Percentiles rank a stretch among this genome's conserved stretches.
These are phyloP conservation scores for Pseudozyma sp. DNA, from an alignment of 1,284 basidiomycete species.

Conservation along the genomic window DNA sequence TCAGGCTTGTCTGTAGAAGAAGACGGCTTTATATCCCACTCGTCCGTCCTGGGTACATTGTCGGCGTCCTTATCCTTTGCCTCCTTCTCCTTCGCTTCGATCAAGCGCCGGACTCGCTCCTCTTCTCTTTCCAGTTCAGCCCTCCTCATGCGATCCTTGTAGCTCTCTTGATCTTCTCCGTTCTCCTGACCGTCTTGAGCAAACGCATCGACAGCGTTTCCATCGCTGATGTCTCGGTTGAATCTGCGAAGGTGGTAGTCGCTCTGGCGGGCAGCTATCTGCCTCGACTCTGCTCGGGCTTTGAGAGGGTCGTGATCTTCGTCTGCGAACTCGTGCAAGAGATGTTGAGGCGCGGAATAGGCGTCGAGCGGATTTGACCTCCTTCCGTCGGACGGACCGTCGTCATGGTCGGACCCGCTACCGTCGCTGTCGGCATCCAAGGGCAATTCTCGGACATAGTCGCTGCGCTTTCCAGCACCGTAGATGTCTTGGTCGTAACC, in stretches of 20 bases:
- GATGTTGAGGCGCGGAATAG: conserved; percentile 87
- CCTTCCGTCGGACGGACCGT: conserved; percentile 15
- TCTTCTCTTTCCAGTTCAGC: conserved; percentile 94
- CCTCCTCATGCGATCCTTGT: conserved; percentile 95
- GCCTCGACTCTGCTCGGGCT: conserved; percentile 88
- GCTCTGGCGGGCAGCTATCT: conserved; percentile 91
- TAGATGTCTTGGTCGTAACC: conserved; percentile 58
- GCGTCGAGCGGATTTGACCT: conserved; percentile 63
- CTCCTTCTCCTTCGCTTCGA: conserved; percentile 84
- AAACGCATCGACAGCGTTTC: conserved; percentile 53
- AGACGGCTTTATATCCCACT: conserved; percentile 66
- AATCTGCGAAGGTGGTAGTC: conserved; percentile 97
- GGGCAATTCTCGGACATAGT: conserved; percentile 60
- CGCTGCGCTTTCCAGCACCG: conserved; percentile 41
- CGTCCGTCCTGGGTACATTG: conserved; percentile 32
- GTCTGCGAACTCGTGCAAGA: conserved; percentile 92
- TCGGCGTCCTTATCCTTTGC: conserved; percentile 73
- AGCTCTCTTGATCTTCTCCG: conserved; percentile 79
- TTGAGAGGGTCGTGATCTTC: conserved; percentile 92
- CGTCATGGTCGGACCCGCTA: conserved; percentile 50
- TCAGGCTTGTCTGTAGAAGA: conserved; percentile 12
- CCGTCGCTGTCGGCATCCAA: conserved; percentile 27
- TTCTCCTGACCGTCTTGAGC: conserved; percentile 73
- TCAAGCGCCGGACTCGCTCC: conserved; percentile 81
- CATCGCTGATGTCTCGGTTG: conserved; percentile 63